phyloP scores from a whole-genome alignment of 768 basidiomycete genomes.

The Amanita pallidorosea region DNA sequence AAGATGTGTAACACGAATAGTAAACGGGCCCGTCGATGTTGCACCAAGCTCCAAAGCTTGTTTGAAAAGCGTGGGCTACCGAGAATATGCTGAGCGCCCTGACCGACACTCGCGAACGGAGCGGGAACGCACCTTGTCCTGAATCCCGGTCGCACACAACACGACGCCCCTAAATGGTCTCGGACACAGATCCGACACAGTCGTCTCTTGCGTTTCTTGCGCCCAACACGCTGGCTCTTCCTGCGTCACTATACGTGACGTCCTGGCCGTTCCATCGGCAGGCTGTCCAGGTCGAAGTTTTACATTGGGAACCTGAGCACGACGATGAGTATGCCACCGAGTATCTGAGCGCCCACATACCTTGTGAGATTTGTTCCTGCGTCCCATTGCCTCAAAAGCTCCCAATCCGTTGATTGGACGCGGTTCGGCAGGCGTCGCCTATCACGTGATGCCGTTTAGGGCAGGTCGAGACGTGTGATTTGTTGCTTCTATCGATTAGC shows the following conservation, averaged over 20 bases:
- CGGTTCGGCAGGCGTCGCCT: not conserved
- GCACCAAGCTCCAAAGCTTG: slow-evolving; percentile 80
- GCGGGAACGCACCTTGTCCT: slow-evolving; percentile 52
- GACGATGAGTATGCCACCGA: not conserved
- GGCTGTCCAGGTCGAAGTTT: slow-evolving; percentile 60
- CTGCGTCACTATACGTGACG: slow-evolving; percentile 11
- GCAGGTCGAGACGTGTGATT: not conserved
- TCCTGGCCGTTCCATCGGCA: slow-evolving; percentile 16
- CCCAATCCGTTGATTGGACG: not conserved
- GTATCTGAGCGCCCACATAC: slow-evolving; percentile 16
- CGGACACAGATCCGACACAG: slow-evolving; percentile 40
- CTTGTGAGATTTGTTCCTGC: slow-evolving; percentile 64
- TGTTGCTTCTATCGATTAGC: not conserved
- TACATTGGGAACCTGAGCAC: slow-evolving; percentile 64
- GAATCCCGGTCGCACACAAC: slow-evolving; percentile 68
- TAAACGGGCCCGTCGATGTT: slow-evolving; percentile 55
- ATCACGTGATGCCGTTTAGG: slow-evolving; percentile 3
- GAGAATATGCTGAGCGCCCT: not conserved
- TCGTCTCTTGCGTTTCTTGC: slow-evolving; percentile 41
- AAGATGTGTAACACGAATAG: slow-evolving; percentile 81
- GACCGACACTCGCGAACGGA: not conserved
- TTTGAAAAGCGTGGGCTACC: slow-evolving; percentile 52
- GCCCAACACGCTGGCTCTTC: slow-evolving; percentile 27
- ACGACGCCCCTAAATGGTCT: slow-evolving; percentile 57
- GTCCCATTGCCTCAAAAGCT: slow-evolving; percentile 24